Evolutionary conservation across 192 early-diverging fungal species (phyloP).

Genomic region (Entomortierella lignicola): DNA sequence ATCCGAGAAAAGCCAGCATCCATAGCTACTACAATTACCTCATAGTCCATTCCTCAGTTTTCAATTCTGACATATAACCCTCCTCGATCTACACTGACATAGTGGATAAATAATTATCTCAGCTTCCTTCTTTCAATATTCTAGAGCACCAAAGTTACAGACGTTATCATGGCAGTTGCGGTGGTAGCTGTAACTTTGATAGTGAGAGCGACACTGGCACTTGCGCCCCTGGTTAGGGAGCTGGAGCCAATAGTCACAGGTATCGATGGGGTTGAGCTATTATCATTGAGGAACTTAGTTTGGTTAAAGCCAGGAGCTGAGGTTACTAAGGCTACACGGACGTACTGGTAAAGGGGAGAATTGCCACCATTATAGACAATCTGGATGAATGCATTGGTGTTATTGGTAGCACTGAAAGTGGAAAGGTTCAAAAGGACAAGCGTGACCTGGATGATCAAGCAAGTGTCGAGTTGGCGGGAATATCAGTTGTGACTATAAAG

Average conservation of each 20-base stretch:
- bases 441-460: slow-evolving; percentile 43
- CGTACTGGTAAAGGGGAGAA: slow-evolving; percentile 59
- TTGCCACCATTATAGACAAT: slow-evolving; percentile 64
- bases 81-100: no score
- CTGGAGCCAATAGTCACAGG: no score
- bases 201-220: slow-evolving; percentile 1
- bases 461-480: slow-evolving; percentile 27
- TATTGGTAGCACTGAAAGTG: slow-evolving; percentile 48
- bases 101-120: no score
- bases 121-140: neutral
- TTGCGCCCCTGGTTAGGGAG: neutral
- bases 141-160: slow-evolving; percentile 18
- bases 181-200: slow-evolving; percentile 6
- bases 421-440: slow-evolving; percentile 58
- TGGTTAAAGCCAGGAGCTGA: slow-evolving; percentile 23
- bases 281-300: slow-evolving; percentile 24
- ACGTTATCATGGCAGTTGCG: slow-evolving; percentile 14
- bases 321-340: slow-evolving; percentile 29
- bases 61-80: no score
- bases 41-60: no score
- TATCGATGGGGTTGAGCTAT: slow-evolving; percentile 1
- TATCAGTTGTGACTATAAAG: slow-evolving; percentile 44
- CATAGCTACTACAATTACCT: no score
- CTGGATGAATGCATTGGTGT: slow-evolving; percentile 66
- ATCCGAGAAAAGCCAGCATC: no score